Percentiles rank a stretch among this genome's conserved stretches.
phyloP scores from a whole-genome alignment of 768 basidiomycete genomes.

The Sporobolomyces pararoseus region DNA sequence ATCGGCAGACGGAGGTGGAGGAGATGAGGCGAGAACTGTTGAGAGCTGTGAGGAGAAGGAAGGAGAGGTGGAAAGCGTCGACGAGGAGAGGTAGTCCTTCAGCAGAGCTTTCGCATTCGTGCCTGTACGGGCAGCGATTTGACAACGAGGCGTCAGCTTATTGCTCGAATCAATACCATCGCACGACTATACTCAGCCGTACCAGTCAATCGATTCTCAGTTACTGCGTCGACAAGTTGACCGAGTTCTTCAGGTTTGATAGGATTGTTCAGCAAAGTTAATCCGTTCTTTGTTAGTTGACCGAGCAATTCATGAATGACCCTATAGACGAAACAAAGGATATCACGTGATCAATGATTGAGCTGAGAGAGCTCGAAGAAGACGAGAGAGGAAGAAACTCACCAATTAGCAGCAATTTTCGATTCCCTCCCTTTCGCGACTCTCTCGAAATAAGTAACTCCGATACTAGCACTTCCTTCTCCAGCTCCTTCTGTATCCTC shows the following conservation, averaged over 20 bases:
- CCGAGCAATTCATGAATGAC: slow-evolving; percentile 83
- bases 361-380: neutral
- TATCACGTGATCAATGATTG: no score
- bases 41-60: slow-evolving; percentile 41
- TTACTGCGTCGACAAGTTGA: slow-evolving; percentile 71
- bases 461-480: slow-evolving; percentile 50
- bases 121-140: slow-evolving; percentile 54
- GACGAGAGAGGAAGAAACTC: slow-evolving; percentile 41
- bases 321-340: slow-evolving; percentile 54
- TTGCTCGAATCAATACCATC: no score
- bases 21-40: slow-evolving; percentile 53
- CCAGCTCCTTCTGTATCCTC: slow-evolving; percentile 56
- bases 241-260: slow-evolving; percentile 66
- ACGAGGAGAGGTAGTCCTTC: slow-evolving; percentile 61
- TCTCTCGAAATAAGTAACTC: slow-evolving; percentile 75
- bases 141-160: no score
- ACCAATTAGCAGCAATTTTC: slow-evolving; percentile 81
- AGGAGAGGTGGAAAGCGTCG: neutral
- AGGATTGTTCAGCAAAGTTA: slow-evolving; percentile 60
- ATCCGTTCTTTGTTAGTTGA: slow-evolving; percentile 62
- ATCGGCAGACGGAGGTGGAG: slow-evolving; percentile 46
- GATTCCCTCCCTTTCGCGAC: slow-evolving; percentile 61
- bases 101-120: slow-evolving; percentile 74
- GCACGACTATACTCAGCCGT: no score
- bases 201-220: slow-evolving; percentile 67